Evolutionary conservation across 345 rosid genomes (phyloP), one percentile per base, ranked within the genome.

Genomic region (Pelargonium nanum): DNA sequence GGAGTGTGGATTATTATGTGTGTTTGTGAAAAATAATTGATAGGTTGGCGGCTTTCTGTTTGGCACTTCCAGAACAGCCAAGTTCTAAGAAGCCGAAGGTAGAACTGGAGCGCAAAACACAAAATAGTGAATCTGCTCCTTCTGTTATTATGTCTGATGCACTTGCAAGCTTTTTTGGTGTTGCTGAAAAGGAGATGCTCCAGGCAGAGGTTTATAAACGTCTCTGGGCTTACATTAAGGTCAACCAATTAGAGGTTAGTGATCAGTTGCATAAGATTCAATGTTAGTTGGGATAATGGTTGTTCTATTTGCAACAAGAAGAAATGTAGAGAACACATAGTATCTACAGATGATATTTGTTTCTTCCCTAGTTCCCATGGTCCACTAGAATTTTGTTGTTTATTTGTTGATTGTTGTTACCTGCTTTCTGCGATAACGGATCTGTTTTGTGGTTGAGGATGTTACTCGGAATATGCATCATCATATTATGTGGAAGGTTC

Each of bases 121-220:
- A 32, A 53, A 58, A 55, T 19, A 51, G 66, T 9, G 72, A 62
- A 22, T 53, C 68, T 50, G 65, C 32, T 59, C 70, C 68, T 25
- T 61, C 68, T 20, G 74, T 72, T 4, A 59, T 64, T 24, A 75
- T 75, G 68, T 75, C 79, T 15, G 79, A 68, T 23, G 71, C 61
- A 1, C 73, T 75, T 28, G 76, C 79, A 32, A 72, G 59, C 48
- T 68, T 75, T 60, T 72, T 75, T 44, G 79, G 76, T 22, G 69
- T 72, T 45, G 62, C 44, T 6, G 74, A 45, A 19, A 62, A 68
- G 56, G 75, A 65, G 79, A 75, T 72, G 76, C 69, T 60, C 19
- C 76, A 68, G 22, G 53, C 66, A 25, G 74, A 72, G 24, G 62
- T 64, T 17, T 68, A 60, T 28, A 65, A 20, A 20, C 79, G 73